phyloP scores from a whole-genome alignment of 2,329 filamentous ascomycete species.

The Trichoderma sp. region DNA sequence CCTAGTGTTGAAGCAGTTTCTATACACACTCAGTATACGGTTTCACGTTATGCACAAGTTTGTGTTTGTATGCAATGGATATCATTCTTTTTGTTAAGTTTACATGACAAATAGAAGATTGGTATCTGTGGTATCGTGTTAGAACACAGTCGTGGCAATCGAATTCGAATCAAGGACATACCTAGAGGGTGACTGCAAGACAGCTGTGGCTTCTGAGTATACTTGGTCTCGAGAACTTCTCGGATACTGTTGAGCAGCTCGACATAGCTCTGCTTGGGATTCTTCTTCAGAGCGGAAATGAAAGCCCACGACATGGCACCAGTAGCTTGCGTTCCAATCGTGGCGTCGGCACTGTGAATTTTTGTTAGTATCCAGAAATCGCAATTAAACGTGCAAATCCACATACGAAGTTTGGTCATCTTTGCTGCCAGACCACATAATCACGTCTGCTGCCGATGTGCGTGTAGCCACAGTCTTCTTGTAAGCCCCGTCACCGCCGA shows the following conservation, averaged over 20 bases:
- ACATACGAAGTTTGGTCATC: slow-evolving; percentile 82
- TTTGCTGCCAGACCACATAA: slow-evolving; percentile 98
- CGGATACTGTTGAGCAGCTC: slow-evolving; percentile 93
- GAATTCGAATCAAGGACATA: slow-evolving; percentile 46
- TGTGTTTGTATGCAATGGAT: neutral
- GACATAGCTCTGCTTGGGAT: slow-evolving; percentile 93
- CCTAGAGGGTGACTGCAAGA: slow-evolving; percentile 94
- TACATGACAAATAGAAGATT: slow-evolving; percentile 67
- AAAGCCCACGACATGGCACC: slow-evolving; percentile 99
- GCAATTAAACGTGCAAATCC: neutral
- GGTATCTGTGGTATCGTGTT: slow-evolving; percentile 48
- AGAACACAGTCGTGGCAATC: neutral
- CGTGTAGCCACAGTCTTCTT: slow-evolving; percentile 82
- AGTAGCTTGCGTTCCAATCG: slow-evolving; percentile 82
- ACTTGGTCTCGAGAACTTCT: slow-evolving; percentile 81
- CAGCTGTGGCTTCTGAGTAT: slow-evolving; percentile 91
- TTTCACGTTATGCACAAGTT: neutral
- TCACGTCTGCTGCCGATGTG: slow-evolving; percentile 89
- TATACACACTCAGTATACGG: neutral
- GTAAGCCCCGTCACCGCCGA: slow-evolving; percentile 73
- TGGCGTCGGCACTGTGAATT: slow-evolving; percentile 73
- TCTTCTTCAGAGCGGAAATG: slow-evolving; percentile 84
- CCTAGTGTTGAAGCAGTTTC: neutral
- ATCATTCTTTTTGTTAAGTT: neutral
- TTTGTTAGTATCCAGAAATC: slow-evolving; percentile 24